These are phyloP conservation scores for Eucalyptus cloeziana DNA, from an alignment of 345 rosid species.

Conservation along the genomic window DNA sequence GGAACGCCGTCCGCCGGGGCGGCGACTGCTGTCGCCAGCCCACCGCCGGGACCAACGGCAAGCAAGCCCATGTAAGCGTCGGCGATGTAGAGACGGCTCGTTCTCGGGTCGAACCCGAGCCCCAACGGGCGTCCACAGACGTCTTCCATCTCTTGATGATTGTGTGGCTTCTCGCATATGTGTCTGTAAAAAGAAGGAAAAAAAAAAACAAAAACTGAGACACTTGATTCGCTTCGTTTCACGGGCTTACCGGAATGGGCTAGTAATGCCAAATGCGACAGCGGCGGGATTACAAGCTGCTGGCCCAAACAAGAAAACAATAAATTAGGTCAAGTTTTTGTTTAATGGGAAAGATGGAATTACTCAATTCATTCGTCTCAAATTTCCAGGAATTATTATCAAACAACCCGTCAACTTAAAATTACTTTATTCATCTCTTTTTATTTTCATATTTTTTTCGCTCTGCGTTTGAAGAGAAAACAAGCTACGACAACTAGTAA, in stretches of 20 bases:
- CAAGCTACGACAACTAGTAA: neutral
- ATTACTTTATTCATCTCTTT: neutral
- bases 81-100: conserved; percentile 32
- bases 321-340: neutral
- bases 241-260: neutral
- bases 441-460: neutral
- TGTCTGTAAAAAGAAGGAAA: neutral
- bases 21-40: neutral
- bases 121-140: conserved; percentile 36
- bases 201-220: neutral
- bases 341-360: neutral
- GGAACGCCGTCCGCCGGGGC: conserved; percentile 6
- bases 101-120: conserved; percentile 2
- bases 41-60: conserved; percentile 19
- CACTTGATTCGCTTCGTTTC: neutral
- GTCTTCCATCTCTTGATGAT: conserved; percentile 6
- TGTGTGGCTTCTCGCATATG: conserved; percentile 10
- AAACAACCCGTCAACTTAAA: neutral
- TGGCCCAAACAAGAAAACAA: neutral
- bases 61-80: conserved; percentile 33
- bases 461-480: neutral
- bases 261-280: neutral
- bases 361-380: neutral
- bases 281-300: neutral
- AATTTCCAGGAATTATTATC: neutral